Evolutionary conservation across 352 stramenopile species (phyloP).

Genomic region (Phytophthora chlamydospora): DNA sequence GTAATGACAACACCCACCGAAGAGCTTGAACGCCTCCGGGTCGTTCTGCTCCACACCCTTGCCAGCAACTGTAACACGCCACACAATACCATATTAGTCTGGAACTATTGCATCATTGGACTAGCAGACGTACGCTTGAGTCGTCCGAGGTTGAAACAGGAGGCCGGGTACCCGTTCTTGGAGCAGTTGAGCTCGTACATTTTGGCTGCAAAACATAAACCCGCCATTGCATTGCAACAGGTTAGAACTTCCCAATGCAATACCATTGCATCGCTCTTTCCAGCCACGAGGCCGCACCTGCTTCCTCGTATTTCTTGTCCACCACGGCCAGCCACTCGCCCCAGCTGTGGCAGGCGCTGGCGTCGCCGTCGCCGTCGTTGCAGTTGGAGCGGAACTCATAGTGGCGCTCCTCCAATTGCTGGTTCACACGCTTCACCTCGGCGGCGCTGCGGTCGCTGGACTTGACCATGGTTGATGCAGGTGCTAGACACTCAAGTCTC

Average conservation of each 20-base stretch:
- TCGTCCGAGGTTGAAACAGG: slow-evolving; percentile 88
- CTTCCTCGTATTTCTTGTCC: slow-evolving; percentile 85
- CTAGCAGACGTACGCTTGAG: slow-evolving; percentile 61
- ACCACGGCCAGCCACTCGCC: slow-evolving; percentile 88
- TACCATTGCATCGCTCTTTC: background rate
- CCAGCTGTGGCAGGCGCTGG: slow-evolving; percentile 88
- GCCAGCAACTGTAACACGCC: slow-evolving; percentile 58
- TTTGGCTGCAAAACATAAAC: slow-evolving; percentile 36
- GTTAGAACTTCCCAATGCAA: background rate
- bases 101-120: background rate
- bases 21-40: slow-evolving; percentile 66
- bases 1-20: slow-evolving; percentile 46
- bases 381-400: slow-evolving; percentile 91
- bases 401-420: slow-evolving; percentile 85
- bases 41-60: slow-evolving; percentile 82
- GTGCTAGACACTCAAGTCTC: too few species aligned
- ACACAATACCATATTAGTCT: background rate
- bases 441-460: slow-evolving; percentile 49
- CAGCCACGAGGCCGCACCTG: slow-evolving; percentile 38
- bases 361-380: slow-evolving; percentile 80
- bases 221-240: background rate
- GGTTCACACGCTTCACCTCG: slow-evolving; percentile 83
- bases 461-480: slow-evolving; percentile 43
- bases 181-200: slow-evolving; percentile 88
- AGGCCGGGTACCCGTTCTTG: slow-evolving; percentile 81